A percentile compares a stretch with the other conserved stretches of the same genome.
These are phyloP conservation scores for Myriosclerotinia duriaeana DNA, from an alignment of 2,329 filamentous ascomycete genomes.

Conservation along the genomic window DNA sequence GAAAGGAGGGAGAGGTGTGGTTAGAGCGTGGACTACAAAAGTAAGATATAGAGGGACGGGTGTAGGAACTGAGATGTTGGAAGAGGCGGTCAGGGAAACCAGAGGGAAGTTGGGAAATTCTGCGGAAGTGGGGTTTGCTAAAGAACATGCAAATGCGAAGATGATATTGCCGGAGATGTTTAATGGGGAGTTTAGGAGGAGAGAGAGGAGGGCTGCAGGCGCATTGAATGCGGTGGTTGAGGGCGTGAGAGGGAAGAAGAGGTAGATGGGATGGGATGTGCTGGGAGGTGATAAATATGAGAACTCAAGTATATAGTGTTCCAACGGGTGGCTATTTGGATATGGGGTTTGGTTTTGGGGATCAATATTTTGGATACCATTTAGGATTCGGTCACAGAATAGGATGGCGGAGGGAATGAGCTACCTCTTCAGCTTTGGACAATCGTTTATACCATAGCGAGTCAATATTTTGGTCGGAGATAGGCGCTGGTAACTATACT, in stretches of 20 bases:
- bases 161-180: slow-evolving; percentile 63
- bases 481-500: background rate
- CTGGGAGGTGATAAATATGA: background rate
- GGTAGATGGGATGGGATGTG: slow-evolving; percentile 25
- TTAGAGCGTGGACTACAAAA: slow-evolving; percentile 80
- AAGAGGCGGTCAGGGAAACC: slow-evolving; percentile 69
- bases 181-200: slow-evolving; percentile 58
- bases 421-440: slow-evolving; percentile 4
- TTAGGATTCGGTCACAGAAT: slow-evolving; percentile 8
- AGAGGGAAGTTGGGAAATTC: slow-evolving; percentile 67
- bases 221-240: slow-evolving; percentile 53
- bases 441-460: slow-evolving; percentile 13
- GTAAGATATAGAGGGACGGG: slow-evolving; percentile 68
- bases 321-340: background rate
- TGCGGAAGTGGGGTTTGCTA: slow-evolving; percentile 68
- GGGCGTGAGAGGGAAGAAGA: slow-evolving; percentile 32
- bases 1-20: slow-evolving; percentile 64
- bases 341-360: background rate
- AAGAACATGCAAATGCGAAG: slow-evolving; percentile 72
- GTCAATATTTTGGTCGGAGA: background rate
- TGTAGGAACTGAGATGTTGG: slow-evolving; percentile 69
- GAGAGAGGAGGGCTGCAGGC: slow-evolving; percentile 58
- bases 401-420: slow-evolving; percentile 10
- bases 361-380: slow-evolving; percentile 1
- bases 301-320: background rate